Base-by-base conservation (phyloP, 495 filamentous ascomycete genomes). In the Penicillium soppii region DNA sequence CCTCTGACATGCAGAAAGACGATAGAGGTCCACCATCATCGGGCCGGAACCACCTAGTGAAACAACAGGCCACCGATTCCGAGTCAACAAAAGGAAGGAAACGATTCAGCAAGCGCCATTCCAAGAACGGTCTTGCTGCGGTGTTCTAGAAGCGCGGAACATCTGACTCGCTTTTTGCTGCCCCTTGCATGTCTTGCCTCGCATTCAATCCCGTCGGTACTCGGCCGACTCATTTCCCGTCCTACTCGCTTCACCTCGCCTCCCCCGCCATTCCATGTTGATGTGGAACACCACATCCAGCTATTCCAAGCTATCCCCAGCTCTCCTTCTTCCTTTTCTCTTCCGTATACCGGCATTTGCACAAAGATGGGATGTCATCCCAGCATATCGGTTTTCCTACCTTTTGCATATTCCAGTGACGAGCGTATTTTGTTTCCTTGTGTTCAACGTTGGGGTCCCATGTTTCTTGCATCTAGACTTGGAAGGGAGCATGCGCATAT, bases 31-130 rank as follows among this genome's bases (percentile, higher is more conserved):
- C 50, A 37, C 29, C 63, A 43, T 60, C 64, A 45, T 54, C 70
- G 8, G 72, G 72, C 12, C 72, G 78, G 36, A 69, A 73, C 35
- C 75, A 74, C 12, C 58, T 80, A 48, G 69, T 74, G 51, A 81
- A 78, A 50, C 71, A 72, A 43, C 73, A 79, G 35, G 56, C 57
- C 19, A 67, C 59, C 30, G 79, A 82, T 44, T 61, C 65, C 29
- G 84, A 89, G 29, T 80, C 78, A 15, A 59, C 78, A 13, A 84
- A 80, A 58, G 79, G 81, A 58, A 80, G 83, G 43, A 90, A 95
- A 66, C 78, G 91, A 27, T 97, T 97, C 69, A 92, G 88, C 67
- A 89, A 89, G 64, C 78, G 92, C 52, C 89, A 94, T 70, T 91
- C 87, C 7, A 96, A 95, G 72, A 94, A 87, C 62, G 91, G 91